Evolutionary conservation across 2,329 filamentous ascomycete species (phyloP), one percentile per base, ranked within the genome.

Genomic region (Arthroderma sp.): DNA sequence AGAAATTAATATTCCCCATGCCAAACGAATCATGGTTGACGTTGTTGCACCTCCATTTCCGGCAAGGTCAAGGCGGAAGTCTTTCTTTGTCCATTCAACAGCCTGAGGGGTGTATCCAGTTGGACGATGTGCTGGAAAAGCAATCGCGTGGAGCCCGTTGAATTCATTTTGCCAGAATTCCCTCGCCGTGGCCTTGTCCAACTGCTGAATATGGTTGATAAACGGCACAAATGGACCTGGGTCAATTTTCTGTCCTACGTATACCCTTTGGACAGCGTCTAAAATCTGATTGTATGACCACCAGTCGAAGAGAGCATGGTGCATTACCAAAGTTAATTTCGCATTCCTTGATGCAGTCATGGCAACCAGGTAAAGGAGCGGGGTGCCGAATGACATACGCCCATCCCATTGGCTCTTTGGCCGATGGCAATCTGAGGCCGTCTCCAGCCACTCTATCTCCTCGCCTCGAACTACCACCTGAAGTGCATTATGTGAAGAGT

Each of bases 271-370:
- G 9, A 49, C 40, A 2, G 28, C 29, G 4, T 42, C 29, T 27
- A 56, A 40, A 29, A 58, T 44, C 34, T 48, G 47, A 7, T 54
- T 50, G 33, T 56, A 50, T 37, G 48, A 55, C 55, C 53, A 57
- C 4, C 63, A 66, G 51, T 70, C 68, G 49, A 68, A 70, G 1
- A 68, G 51, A 4, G 64, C 61, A 46, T 69, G 66, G 49, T 70
- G 67, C 46, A 63, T 58, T 1, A 62, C 65, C 44, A 62, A 61
- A 10, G 63, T 53, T 9, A 68, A 56, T 38, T 3, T 30, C 15
- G 42, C 28, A 53, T 36, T 4, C 38, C 44, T 7, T 48, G 33
- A 1, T 37, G 41, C 10, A 29, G 28, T 11, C 31, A 36, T n/a
- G n/a, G 29, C 34, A 37, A 36, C 29, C 28, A 30, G 43, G 27